Conservation (phyloP, 2,329 filamentous ascomycete genomes). For the Stachybotrys elegans region DNA sequence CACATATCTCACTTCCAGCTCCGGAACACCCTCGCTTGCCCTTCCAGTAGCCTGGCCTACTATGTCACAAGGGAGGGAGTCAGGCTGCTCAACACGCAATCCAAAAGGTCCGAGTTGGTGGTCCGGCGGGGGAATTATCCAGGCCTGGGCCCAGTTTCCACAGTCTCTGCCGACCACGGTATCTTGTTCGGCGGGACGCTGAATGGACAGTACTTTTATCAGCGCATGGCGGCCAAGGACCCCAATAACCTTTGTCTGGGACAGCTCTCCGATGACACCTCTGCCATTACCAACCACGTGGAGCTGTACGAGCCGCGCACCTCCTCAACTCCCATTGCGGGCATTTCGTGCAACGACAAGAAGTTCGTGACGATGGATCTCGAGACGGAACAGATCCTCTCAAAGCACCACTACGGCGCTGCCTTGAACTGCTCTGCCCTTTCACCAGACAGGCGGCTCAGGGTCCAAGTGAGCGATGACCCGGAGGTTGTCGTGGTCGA, state of each 20-base stretch:
- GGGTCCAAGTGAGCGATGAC: slow-evolving; percentile 68
- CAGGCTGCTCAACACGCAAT: slow-evolving; percentile 46
- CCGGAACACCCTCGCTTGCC: slow-evolving; percentile 55
- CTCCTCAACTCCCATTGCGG: slow-evolving; percentile 47
- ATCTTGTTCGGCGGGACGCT: slow-evolving; percentile 58
- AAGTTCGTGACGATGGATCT: slow-evolving; percentile 56
- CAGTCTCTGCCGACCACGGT: slow-evolving; percentile 46
- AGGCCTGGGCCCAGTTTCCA: slow-evolving; percentile 34
- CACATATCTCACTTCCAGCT: slow-evolving; percentile 62
- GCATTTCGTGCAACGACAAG: slow-evolving; percentile 59
- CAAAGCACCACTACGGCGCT: slow-evolving; percentile 47
- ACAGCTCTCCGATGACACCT: slow-evolving; percentile 40
- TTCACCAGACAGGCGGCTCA: slow-evolving; percentile 65
- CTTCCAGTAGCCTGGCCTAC: slow-evolving; percentile 50
- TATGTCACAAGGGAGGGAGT: slow-evolving; percentile 49
- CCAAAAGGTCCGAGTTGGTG: slow-evolving; percentile 36
- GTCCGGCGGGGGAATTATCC: slow-evolving; percentile 36
- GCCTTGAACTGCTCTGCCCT: slow-evolving; percentile 70
- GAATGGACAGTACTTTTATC: slow-evolving; percentile 48
- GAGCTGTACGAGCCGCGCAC: slow-evolving; percentile 51
- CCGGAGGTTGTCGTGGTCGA: slow-evolving; percentile 62
- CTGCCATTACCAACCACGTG: slow-evolving; percentile 62
- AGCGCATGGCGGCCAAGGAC: slow-evolving; percentile 36
- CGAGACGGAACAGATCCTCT: slow-evolving; percentile 52
- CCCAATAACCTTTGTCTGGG: slow-evolving; percentile 33